Base-by-base conservation (phyloP, 768 basidiomycete species). In the Xerocomellus dryophilus region DNA sequence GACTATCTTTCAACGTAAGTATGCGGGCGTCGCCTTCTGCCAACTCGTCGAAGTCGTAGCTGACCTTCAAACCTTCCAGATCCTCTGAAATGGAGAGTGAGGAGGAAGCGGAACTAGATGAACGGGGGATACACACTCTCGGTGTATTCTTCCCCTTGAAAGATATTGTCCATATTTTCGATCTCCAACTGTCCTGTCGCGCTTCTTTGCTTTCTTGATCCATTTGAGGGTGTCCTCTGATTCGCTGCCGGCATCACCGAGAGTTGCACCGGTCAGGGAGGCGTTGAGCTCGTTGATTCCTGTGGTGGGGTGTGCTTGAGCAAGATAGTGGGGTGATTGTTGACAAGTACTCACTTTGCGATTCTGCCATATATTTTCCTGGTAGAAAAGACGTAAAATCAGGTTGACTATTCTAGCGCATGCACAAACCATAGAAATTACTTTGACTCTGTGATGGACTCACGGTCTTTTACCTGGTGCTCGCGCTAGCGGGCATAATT, bases 1-100 rank as follows among this genome's bases (percentile, higher is more conserved):
- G 88, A 66, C 86, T 89, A 67, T 98, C 96, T 82, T 97, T 97
- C 67, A 98, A 77, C 5, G 97, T 99, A 63, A 98, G 86, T 77
- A 99, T 93, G 62, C 86, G 86, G 61, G 91, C 92, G 73, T 97
- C 88, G 62, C 96, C 95, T 73, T 96, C 94, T 58, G 86, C 90
- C 73, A 98, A 79, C 61, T 81, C 89, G 54, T 94, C 88, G 60
- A 95, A 86, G 78, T 90, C 93, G 74, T 98, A 96, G 77, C 81
- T 86, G 71, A 98, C 97, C 81, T 97, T 98, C 59, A 99, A 76
- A 43, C 97, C 97, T 57, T 80, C 83, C 61, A 98, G 82, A 74
- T 97, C 93, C 76, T 85, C 92, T 95, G 52, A 14, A 51, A 46
- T 31, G 44, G 49, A 17, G 55, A 3, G 20, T 57, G 43, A 61